Evolutionary conservation across 2,329 filamentous ascomycete species (phyloP).

Genomic region (Scytalidium sp.): DNA sequence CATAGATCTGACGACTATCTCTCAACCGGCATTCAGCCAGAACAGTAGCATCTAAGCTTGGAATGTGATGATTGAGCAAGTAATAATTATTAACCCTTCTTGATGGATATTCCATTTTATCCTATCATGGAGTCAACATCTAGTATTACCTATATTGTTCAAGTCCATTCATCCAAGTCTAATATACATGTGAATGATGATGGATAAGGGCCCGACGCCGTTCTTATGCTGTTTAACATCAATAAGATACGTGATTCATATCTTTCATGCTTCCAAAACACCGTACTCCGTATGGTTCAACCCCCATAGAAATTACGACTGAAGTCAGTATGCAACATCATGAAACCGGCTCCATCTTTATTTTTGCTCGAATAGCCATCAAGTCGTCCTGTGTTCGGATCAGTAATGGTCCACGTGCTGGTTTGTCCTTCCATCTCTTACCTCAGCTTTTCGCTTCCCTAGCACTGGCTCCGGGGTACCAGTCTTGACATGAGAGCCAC

Average conservation of each 20-base stretch:
- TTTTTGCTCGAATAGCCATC: constrained; percentile 22
- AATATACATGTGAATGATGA: neutral
- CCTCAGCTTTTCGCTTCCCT: constrained; percentile 75
- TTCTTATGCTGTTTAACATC: neutral
- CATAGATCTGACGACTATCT: too few species aligned
- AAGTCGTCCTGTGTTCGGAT: constrained; percentile 22
- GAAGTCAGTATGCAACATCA: too few species aligned
- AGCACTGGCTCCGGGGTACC: constrained; percentile 63
- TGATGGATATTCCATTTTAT: too few species aligned
- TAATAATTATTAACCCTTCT: too few species aligned
- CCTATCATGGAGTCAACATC: too few species aligned
- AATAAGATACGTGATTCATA: neutral
- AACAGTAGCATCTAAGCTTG: too few species aligned
- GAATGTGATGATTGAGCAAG: too few species aligned
- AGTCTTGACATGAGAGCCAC: constrained; percentile 39
- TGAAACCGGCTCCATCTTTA: constrained; percentile 23
- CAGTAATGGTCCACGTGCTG: neutral
- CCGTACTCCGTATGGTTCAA: neutral
- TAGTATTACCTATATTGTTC: too few species aligned
- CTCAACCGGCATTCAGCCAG: too few species aligned
- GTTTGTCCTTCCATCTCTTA: too few species aligned
- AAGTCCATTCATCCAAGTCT: neutral
- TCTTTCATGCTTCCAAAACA: neutral
- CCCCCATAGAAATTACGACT: neutral
- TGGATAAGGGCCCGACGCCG: neutral